Percentiles rank a stretch among this genome's conserved stretches.
phyloP scores from a whole-genome alignment of 768 basidiomycete species.

The Pleurotus eryngii region DNA sequence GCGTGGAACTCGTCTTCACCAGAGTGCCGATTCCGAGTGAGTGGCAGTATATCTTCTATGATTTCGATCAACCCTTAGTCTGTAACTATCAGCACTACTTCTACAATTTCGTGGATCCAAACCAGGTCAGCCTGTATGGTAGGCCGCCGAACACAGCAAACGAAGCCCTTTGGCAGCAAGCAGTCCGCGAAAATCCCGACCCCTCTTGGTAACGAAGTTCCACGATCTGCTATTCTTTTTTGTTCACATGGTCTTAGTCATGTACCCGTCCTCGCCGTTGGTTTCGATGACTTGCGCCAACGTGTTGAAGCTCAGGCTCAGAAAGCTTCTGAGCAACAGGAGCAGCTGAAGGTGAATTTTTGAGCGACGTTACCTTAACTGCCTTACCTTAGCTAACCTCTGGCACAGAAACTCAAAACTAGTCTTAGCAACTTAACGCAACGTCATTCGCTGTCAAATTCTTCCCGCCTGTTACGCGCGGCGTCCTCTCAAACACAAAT shows the following conservation, averaged over 20 bases:
- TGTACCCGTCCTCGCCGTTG: conserved; percentile 75
- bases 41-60: background rate
- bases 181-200: conserved; percentile 78
- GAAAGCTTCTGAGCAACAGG: conserved; percentile 64
- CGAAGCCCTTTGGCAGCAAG: conserved; percentile 75
- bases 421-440: conserved; percentile 60
- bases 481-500: conserved; percentile 64
- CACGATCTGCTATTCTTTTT: background rate
- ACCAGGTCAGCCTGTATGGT: conserved; percentile 59
- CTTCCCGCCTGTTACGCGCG: conserved; percentile 63
- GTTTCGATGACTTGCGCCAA: conserved; percentile 77
- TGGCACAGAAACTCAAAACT: conserved; percentile 55
- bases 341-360: conserved; percentile 52
- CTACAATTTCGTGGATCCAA: conserved; percentile 79
- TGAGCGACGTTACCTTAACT: background rate
- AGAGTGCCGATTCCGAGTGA: conserved; percentile 78
- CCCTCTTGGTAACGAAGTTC: conserved; percentile 56
- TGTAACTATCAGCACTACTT: conserved; percentile 59
- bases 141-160: conserved; percentile 72
- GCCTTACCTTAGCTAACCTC: conserved; percentile 4
- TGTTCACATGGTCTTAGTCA: conserved; percentile 39
- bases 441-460: conserved; percentile 62
- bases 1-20: conserved; percentile 72
- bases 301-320: conserved; percentile 74
- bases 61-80: background rate